Conservation (phyloP, 2,329 filamentous ascomycete species). For the Apiospora rasikravindrae region DNA sequence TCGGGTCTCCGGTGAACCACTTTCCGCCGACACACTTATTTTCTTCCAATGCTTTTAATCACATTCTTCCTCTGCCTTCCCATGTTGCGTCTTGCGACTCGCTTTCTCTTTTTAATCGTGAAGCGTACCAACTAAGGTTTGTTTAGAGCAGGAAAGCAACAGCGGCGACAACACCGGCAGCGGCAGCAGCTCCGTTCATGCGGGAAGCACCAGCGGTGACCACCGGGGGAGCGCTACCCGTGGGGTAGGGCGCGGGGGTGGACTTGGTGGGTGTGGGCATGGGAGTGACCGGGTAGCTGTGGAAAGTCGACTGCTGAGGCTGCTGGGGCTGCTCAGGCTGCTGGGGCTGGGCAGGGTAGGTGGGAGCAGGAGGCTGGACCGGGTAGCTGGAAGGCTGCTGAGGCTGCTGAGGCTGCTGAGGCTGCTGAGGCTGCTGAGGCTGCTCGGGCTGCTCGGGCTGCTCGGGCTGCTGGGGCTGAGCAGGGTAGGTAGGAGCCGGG, state of each 20-base stretch:
- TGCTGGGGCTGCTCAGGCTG: background rate
- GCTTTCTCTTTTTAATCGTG: background rate
- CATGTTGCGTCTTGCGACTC: background rate
- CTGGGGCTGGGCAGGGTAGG: background rate
- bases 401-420: background rate
- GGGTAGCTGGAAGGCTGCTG: background rate
- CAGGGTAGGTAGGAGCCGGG: background rate
- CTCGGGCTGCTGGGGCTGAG: background rate
- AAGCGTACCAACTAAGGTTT: background rate
- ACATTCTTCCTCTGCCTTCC: background rate
- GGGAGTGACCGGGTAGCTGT: slow-evolving; percentile 15
- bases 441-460: background rate
- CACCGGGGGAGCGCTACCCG: background rate
- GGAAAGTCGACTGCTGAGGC: background rate
- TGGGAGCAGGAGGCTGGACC: background rate
- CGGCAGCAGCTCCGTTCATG: background rate
- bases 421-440: background rate
- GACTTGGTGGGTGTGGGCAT: slow-evolving; percentile 1
- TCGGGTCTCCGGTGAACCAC: background rate
- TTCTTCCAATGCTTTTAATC: background rate
- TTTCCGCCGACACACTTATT: background rate
- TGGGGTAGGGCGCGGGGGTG: background rate
- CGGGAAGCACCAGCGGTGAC: slow-evolving; percentile 10
- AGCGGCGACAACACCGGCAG: background rate
- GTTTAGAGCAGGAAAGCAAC: slow-evolving; percentile 8